A percentile compares a stretch with the other conserved stretches of the same genome.
Evolutionary conservation across 2,329 filamentous ascomycete genomes (phyloP).

Genomic region (Neopestalotiopsis sp.): DNA sequence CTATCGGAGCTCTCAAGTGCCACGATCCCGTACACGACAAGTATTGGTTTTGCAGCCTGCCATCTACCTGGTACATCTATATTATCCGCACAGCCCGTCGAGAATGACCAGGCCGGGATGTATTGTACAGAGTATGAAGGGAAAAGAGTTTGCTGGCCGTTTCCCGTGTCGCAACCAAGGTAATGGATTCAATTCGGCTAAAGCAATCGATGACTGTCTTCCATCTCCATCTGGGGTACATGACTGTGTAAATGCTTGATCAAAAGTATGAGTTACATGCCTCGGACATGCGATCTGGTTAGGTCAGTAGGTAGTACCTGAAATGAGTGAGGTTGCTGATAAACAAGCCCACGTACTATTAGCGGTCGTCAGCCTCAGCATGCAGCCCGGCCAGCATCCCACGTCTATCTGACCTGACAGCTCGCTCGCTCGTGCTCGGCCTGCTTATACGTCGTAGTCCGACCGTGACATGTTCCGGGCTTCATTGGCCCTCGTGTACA

Average conservation of each 20-base stretch:
- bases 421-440: not conserved
- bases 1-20: not conserved
- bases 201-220: too few relatives aligned
- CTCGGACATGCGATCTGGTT: too few relatives aligned
- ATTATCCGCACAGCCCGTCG: not conserved
- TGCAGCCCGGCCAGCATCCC: not conserved
- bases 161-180: too few relatives aligned
- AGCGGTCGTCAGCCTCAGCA: too few relatives aligned
- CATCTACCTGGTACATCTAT: not conserved
- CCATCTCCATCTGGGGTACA: too few relatives aligned
- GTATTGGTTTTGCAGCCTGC: not conserved
- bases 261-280: too few relatives aligned
- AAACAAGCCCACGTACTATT: too few relatives aligned
- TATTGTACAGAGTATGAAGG: not conserved
- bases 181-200: too few relatives aligned
- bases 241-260: too few relatives aligned
- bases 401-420: not conserved
- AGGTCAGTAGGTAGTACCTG: too few relatives aligned
- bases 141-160: too few relatives aligned
- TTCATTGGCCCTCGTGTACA: not conserved
- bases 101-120: not conserved
- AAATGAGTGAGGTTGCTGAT: too few relatives aligned
- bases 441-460: not conserved
- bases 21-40: not conserved
- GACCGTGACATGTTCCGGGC: not conserved